phyloP scores from a whole-genome alignment of 1,139 yeast species.

The Zygotorulaspora mrakii region DNA sequence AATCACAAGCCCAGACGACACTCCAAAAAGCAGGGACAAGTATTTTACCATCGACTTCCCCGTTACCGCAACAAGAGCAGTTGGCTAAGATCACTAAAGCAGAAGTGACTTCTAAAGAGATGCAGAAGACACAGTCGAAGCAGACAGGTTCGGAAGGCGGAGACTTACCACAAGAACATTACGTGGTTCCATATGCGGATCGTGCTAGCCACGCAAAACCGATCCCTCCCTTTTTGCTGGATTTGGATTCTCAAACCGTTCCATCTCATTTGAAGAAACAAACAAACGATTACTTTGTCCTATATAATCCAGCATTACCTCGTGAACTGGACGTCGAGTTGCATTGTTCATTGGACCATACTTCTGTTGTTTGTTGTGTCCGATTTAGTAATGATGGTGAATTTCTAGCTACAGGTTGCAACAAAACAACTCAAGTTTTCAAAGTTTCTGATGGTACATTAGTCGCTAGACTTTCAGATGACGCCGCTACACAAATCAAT shows the following conservation, averaged over 20 bases:
- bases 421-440: slow-evolving; percentile 91
- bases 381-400: slow-evolving; percentile 90
- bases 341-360: slow-evolving; percentile 85
- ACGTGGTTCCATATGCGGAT: slow-evolving; percentile 41
- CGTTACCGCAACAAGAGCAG: slow-evolving; percentile 22
- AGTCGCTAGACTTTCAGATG: slow-evolving; percentile 84
- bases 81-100: slow-evolving; percentile 27
- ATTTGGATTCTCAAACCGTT: slow-evolving; percentile 74
- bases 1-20: slow-evolving; percentile 22
- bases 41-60: slow-evolving; percentile 20
- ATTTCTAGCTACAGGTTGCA: slow-evolving; percentile 94
- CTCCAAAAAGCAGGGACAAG: slow-evolving; percentile 9
- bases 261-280: slow-evolving; percentile 79
- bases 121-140: slow-evolving; percentile 20
- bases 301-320: slow-evolving; percentile 85
- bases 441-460: slow-evolving; percentile 89
- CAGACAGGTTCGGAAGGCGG: slow-evolving; percentile 21
- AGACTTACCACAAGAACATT: slow-evolving; percentile 31
- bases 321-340: slow-evolving; percentile 76
- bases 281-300: slow-evolving; percentile 80
- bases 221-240: slow-evolving; percentile 77
- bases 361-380: slow-evolving; percentile 95
- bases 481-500: slow-evolving; percentile 45
- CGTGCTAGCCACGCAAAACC: slow-evolving; percentile 63
- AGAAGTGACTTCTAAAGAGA: slow-evolving; percentile 4